A percentile compares a stretch with the other conserved stretches of the same genome.
Evolutionary conservation across 805 yeast genomes (phyloP).

Genomic region (Yamadazyma akitaensis): DNA sequence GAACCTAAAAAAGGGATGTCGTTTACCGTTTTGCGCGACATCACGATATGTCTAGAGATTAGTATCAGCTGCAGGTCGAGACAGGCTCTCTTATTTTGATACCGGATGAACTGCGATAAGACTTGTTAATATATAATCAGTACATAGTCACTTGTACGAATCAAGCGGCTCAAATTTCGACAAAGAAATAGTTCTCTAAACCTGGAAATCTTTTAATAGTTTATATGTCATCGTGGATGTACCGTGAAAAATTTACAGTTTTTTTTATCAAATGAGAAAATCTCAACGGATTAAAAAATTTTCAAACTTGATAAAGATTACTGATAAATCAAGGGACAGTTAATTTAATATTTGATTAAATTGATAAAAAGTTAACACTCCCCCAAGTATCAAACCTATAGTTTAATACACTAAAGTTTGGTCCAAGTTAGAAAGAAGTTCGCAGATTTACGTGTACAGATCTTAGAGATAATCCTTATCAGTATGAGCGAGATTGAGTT

Average conservation of each 20-base stretch:
- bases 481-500: conserved; percentile 13
- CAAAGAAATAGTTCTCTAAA: too few species aligned
- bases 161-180: neutral
- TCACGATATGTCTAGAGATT: neutral
- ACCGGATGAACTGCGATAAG: neutral
- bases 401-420: neutral
- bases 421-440: neutral
- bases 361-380: neutral
- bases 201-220: neutral
- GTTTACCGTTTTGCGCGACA: neutral
- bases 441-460: neutral
- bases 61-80: neutral
- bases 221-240: neutral
- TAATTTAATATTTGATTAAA: neutral
- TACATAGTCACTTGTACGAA: neutral
- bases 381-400: neutral
- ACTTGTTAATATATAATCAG: neutral
- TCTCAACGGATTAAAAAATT: conserved; percentile 8
- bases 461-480: neutral
- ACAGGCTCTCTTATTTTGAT: neutral
- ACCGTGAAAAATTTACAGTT: conserved; percentile 4
- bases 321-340: neutral
- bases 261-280: conserved; percentile 12
- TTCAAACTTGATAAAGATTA: conserved; percentile 11
- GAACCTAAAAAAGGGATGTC: neutral